These are phyloP conservation scores for Acmispon strigosus DNA, from an alignment of 306 rosid species.

Conservation along the genomic window DNA sequence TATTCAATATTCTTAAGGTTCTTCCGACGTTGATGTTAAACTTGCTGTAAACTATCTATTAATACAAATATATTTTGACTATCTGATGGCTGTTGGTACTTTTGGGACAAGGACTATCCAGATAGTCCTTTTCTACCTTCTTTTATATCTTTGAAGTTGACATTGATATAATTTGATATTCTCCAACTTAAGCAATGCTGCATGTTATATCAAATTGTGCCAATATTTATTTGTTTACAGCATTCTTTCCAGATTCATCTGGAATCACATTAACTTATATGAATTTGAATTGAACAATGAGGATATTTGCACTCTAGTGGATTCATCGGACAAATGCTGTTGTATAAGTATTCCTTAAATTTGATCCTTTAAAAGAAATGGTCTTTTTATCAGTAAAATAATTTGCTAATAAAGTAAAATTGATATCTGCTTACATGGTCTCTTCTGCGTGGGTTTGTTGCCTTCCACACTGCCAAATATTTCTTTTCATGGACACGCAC, in stretches of 20 bases:
- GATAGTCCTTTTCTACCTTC: conserved; percentile 1
- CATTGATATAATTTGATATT: conserved; percentile 3
- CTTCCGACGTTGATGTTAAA: neutral
- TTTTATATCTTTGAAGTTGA: neutral
- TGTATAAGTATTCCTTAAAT: neutral
- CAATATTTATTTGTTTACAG: neutral
- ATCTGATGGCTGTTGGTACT: neutral
- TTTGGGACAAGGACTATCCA: neutral
- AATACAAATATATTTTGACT: neutral
- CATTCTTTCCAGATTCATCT: neutral
- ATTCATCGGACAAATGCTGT: conserved; percentile 1
- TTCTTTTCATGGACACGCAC: neutral
- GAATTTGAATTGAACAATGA: neutral
- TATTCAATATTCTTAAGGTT: neutral
- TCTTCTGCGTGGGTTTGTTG: conserved; percentile 4
- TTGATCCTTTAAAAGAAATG: neutral
- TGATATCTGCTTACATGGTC: conserved; percentile 2
- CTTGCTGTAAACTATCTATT: neutral
- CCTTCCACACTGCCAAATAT: neutral
- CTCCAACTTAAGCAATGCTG: neutral
- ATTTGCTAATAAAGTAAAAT: neutral
- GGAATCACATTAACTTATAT: neutral
- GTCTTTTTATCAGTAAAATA: neutral
- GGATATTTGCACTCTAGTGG: conserved; percentile 11
- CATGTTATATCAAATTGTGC: neutral